Evolutionary conservation across 1,139 yeast genomes (phyloP), one percentile per base, ranked within the genome.

Genomic region (Candida anutae): DNA sequence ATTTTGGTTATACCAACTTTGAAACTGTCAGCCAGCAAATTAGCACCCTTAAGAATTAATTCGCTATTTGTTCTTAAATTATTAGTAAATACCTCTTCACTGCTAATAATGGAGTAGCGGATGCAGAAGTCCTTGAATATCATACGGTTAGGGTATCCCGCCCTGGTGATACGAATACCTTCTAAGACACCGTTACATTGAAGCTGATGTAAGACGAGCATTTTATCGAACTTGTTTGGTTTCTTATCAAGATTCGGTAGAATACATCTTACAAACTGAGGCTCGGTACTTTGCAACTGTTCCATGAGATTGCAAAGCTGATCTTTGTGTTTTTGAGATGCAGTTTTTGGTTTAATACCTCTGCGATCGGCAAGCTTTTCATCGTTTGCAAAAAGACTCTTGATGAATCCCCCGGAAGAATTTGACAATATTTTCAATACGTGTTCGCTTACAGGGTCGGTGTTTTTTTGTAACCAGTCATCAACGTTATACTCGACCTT

Each of bases 171-270:
- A 54, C 98, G 70, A 24, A 93, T 93, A 38, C 99, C 99, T 62
- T 93, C 99, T 28, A 93, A 60, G 10, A 93, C 99, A 69, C 99
- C 99, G 50, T 93, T 93, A 50, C 97, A 93, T 37, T 96, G 69
- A 35, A 93, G 65, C 55, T 93, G 99, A 35, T 83, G 90, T 28
- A 90, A 61, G 4, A 93, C 95, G 22, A 93, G 59, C 17, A 57
- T 60, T 44, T 81, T 84, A 43, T 87, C 88, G 45, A 90, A 81
- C 27, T 66, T 61, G 26, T 71, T 73, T 0, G 96, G 77, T 33
- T 65, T 66, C 48, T 90, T 88, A 21, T 70, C 63, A 38, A 75
- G 74, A 46, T 93, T 93, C 6, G 99, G 99, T 27, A 93, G 62
- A 31, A 93, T 93, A 53, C 99, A 93, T 43, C 99, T 72, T 16